A percentile compares a stretch with the other conserved stretches of the same genome.
Evolutionary conservation across 2,329 filamentous ascomycete species (phyloP).

Genomic region (Alternaria hordeiaustralica): DNA sequence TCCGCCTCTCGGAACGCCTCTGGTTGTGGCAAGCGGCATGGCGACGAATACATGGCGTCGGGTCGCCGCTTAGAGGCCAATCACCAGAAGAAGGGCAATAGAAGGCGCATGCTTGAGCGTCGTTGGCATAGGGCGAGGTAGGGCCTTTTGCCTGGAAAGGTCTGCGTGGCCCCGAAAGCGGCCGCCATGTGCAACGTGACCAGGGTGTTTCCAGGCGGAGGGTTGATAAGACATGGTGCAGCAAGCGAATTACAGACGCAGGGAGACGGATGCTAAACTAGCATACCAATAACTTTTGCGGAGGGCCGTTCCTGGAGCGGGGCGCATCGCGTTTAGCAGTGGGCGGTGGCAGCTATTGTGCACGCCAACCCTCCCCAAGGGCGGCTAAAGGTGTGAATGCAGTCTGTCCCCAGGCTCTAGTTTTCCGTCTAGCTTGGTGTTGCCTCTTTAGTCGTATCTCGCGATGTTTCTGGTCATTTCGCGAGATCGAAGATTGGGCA

Average conservation of each 20-base stretch:
- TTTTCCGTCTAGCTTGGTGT: not conserved
- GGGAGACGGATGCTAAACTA: constrained; percentile 14
- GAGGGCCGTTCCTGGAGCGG: constrained; percentile 14
- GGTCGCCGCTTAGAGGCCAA: constrained; percentile 36
- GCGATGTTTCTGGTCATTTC: not conserved
- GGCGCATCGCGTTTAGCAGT: constrained; percentile 11
- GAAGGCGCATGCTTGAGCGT: constrained; percentile 28
- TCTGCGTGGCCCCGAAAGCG: constrained; percentile 31
- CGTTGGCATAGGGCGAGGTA: constrained; percentile 26
- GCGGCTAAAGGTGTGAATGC: constrained; percentile 11
- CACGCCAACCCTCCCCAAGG: constrained; percentile 3
- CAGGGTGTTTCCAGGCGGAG: constrained; percentile 32
- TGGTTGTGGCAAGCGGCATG: constrained; percentile 44
- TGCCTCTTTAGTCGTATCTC: not conserved
- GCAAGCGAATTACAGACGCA: constrained; percentile 25
- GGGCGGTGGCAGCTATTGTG: constrained; percentile 8
- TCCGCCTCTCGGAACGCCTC: constrained; percentile 29
- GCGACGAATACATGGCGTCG: constrained; percentile 40
- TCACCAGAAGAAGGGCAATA: constrained; percentile 25
- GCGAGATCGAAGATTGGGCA: not conserved
- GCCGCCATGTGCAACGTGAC: constrained; percentile 40
- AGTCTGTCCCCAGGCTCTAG: constrained; percentile 1
- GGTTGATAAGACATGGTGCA: constrained; percentile 37
- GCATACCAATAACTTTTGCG: constrained; percentile 18
- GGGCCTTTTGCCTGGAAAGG: constrained; percentile 34